phyloP scores from a whole-genome alignment of 805 yeast genomes.

The Candida hungchunana region DNA sequence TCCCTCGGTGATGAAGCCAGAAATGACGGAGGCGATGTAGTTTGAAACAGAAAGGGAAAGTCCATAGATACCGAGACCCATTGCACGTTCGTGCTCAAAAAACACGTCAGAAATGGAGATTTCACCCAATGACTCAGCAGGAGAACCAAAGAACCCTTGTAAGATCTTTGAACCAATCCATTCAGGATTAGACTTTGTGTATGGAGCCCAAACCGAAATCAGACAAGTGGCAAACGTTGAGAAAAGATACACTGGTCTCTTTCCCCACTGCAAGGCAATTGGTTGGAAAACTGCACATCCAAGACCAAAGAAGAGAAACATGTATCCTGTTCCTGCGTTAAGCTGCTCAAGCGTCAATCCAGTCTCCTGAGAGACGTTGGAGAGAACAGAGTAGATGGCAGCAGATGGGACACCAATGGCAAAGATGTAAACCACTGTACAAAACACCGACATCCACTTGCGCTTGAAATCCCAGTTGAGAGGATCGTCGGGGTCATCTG shows the following conservation, averaged over 20 bases:
- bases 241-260: slow-evolving; percentile 39
- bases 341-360: slow-evolving; percentile 36
- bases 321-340: slow-evolving; percentile 46
- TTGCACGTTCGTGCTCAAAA: slow-evolving; percentile 47
- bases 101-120: slow-evolving; percentile 45
- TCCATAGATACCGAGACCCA: slow-evolving; percentile 47
- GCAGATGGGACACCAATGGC: slow-evolving; percentile 47
- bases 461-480: slow-evolving; percentile 53
- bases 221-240: slow-evolving; percentile 36
- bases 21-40: slow-evolving; percentile 53
- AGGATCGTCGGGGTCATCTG: slow-evolving; percentile 67
- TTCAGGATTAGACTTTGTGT: slow-evolving; percentile 31
- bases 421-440: slow-evolving; percentile 39
- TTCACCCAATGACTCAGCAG: slow-evolving; percentile 46
- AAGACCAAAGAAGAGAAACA: slow-evolving; percentile 46
- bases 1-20: slow-evolving; percentile 51
- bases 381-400: slow-evolving; percentile 40
- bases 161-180: slow-evolving; percentile 37
- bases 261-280: slow-evolving; percentile 43
- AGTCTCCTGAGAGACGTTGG: slow-evolving; percentile 32
- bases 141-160: slow-evolving; percentile 36
- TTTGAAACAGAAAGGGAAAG: slow-evolving; percentile 50
- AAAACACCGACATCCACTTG: slow-evolving; percentile 42
- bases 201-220: slow-evolving; percentile 41
- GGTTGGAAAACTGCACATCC: slow-evolving; percentile 51